These are phyloP conservation scores for Paspalum notatum DNA, from an alignment of 176 grass and related monocot species.

Conservation along the genomic window DNA sequence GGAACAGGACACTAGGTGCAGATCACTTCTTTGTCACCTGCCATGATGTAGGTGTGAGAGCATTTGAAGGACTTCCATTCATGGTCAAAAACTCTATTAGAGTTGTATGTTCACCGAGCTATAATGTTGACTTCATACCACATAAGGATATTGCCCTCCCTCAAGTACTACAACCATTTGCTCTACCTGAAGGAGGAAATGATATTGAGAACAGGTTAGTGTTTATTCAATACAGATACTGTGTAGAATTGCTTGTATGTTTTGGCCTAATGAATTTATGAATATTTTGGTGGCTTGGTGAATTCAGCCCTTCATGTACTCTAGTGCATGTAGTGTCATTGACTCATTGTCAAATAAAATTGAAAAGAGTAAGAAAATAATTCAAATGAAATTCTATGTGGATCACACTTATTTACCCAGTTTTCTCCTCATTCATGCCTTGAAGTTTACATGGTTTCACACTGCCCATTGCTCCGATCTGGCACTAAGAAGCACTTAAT, in stretches of 20 bases:
- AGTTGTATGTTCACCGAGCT: conserved; percentile 89
- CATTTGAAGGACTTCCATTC: conserved; percentile 83
- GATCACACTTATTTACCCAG: not conserved
- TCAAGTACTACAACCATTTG: conserved; percentile 95
- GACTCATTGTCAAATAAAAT: not conserved
- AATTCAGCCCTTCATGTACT: not conserved
- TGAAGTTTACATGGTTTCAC: not conserved
- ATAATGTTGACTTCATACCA: conserved; percentile 82
- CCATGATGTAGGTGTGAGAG: conserved; percentile 96
- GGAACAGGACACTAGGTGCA: conserved; percentile 90
- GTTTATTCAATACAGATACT: not conserved
- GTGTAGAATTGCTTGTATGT: conserved; percentile 10
- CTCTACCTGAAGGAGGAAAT: conserved; percentile 91
- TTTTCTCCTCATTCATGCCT: conserved; percentile 13
- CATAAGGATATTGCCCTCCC: conserved; percentile 94
- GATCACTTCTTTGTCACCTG: conserved; percentile 95
- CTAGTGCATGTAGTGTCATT: conserved; percentile 6
- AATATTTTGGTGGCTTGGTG: not conserved
- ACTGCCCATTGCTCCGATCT: not conserved
- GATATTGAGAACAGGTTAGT: conserved; percentile 83
- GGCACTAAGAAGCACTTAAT: not conserved
- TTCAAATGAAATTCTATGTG: not conserved
- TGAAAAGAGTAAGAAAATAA: not conserved
- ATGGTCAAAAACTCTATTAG: conserved; percentile 91
- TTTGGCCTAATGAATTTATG: not conserved